A percentile compares a stretch with the other conserved stretches of the same genome.
These are phyloP conservation scores for Cystofilobasidium capitatum DNA, from an alignment of 768 basidiomycete genomes.

Conservation along the genomic window DNA sequence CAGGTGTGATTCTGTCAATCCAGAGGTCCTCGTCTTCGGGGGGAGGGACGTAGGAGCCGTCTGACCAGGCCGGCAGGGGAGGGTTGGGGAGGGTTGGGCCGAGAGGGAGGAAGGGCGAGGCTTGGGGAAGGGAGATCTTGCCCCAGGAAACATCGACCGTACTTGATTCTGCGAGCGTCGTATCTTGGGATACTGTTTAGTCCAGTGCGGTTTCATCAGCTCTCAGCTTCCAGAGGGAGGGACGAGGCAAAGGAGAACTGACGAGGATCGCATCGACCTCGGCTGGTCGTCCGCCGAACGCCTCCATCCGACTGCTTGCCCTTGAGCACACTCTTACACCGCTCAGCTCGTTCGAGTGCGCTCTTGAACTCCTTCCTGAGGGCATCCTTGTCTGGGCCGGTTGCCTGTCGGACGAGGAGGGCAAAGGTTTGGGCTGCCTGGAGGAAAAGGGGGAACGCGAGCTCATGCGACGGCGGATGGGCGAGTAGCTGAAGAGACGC, in stretches of 20 bases:
- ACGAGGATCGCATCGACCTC: conserved; percentile 16
- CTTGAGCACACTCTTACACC: conserved; percentile 2
- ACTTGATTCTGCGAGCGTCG: background rate
- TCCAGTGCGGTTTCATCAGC: background rate
- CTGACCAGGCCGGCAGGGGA: background rate
- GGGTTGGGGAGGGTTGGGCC: conserved; percentile 1
- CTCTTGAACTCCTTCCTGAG: conserved; percentile 1
- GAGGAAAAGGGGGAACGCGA: conserved; percentile 21
- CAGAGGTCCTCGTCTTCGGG: background rate
- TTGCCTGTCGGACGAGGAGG: conserved; percentile 15
- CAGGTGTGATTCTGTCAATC: background rate
- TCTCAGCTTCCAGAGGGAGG: too few species aligned
- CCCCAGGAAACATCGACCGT: conserved; percentile 2
- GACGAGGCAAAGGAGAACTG: background rate
- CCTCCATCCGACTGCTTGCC: conserved; percentile 9
- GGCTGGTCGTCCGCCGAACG: conserved; percentile 4
- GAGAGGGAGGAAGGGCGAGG: conserved; percentile 11
- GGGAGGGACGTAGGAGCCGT: background rate
- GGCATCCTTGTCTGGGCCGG: background rate
- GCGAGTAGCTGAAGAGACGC: conserved; percentile 10
- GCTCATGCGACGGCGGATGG: background rate
- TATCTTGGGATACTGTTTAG: background rate
- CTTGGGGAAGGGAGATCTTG: conserved; percentile 5
- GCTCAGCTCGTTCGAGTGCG: background rate
- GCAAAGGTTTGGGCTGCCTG: conserved; percentile 21